These are phyloP conservation scores for Psilocybe mexicana DNA, from an alignment of 1,284 basidiomycete species.

Conservation along the genomic window DNA sequence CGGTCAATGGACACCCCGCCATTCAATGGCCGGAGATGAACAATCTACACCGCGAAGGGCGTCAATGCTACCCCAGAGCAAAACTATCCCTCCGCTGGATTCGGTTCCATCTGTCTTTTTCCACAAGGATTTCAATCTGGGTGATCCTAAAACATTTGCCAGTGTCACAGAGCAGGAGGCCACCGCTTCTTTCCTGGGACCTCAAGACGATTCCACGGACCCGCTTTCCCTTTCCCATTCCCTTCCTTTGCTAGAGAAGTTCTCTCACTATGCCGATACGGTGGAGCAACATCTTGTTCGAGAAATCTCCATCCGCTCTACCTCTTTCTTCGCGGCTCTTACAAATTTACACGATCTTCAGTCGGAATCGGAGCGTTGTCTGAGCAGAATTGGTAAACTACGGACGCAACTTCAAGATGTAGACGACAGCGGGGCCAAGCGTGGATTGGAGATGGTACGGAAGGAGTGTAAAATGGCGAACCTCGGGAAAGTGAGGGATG, in stretches of 20 bases:
- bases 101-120: constrained; percentile 86
- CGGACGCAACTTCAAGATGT: constrained; percentile 75
- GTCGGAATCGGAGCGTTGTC: constrained; percentile 83
- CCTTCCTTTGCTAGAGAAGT: constrained; percentile 83
- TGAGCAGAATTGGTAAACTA: constrained; percentile 75
- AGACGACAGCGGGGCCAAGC: constrained; percentile 75
- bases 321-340: constrained; percentile 95
- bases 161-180: constrained; percentile 68
- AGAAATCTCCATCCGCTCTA: constrained; percentile 89
- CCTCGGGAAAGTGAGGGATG: constrained; percentile 58
- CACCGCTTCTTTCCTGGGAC: constrained; percentile 15
- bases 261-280: constrained; percentile 92
- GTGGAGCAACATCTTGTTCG: constrained; percentile 94
- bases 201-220: constrained; percentile 42
- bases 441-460: constrained; percentile 74
- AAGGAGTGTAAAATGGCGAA: constrained; percentile 66
- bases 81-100: constrained; percentile 68
- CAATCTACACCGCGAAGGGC: constrained; percentile 28
- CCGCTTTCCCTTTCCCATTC: constrained; percentile 64
- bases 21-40: constrained; percentile 26
- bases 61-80: constrained; percentile 31
- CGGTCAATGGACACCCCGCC: constrained; percentile 25
- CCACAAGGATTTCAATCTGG: constrained; percentile 78
- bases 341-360: constrained; percentile 93
- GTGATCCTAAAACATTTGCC: constrained; percentile 82